These are phyloP conservation scores for Mortierella sp. DNA, from an alignment of 371 early-diverging fungal genomes.

Conservation along the genomic window DNA sequence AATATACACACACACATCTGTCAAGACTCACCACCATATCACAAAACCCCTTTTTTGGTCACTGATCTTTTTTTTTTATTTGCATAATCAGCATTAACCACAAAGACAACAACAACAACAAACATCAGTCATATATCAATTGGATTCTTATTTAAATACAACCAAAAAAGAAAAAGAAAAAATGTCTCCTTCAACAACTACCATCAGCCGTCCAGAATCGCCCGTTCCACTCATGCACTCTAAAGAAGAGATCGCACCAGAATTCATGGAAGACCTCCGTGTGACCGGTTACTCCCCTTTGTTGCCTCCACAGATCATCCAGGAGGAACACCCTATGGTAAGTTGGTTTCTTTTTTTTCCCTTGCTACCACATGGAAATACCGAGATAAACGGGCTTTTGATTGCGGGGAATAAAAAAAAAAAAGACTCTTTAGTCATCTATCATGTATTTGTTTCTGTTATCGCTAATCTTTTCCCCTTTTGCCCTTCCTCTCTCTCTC, in stretches of 20 bases:
- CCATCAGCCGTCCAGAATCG: conserved; percentile 28
- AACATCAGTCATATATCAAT: neutral
- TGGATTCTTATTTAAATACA: neutral
- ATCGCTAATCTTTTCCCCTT: neutral
- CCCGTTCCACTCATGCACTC: conserved; percentile 50
- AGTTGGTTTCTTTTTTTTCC: conserved; percentile 5
- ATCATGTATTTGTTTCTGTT: neutral
- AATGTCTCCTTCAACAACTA: conserved; percentile 49
- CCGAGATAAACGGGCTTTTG: neutral
- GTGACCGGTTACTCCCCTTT: conserved; percentile 73
- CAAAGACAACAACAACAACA: neutral
- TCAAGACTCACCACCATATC: neutral
- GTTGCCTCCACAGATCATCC: conserved; percentile 69
- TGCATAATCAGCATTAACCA: too few species aligned
- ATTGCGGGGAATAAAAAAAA: neutral
- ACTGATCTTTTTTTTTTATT: neutral
- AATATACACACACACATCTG: neutral
- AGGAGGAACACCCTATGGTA: conserved; percentile 73
- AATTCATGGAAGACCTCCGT: conserved; percentile 74
- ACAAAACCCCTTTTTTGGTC: too few species aligned
- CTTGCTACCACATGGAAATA: neutral
- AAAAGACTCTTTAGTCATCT: neutral
- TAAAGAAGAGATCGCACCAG: conserved; percentile 45
- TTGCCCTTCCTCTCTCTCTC: neutral
- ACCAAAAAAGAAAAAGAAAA: conserved; percentile 9